These are phyloP conservation scores for Vitis hybrid DNA, from an alignment of 177 flowering plant species.

Conservation along the genomic window DNA sequence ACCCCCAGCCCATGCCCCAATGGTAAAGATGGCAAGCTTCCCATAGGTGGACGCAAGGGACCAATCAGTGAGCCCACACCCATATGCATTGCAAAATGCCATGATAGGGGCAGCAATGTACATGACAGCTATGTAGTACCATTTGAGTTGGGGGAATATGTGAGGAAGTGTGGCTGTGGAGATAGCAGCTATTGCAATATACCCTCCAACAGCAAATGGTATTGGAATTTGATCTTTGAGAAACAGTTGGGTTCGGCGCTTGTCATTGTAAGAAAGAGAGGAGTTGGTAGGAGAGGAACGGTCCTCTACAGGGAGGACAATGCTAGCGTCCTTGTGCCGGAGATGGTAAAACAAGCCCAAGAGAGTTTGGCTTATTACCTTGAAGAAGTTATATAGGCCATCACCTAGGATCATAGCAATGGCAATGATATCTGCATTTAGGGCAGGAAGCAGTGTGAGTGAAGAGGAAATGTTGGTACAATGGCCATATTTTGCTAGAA, in stretches of 20 bases:
- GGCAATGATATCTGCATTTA: slow-evolving; percentile 21
- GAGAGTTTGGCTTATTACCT: slow-evolving; percentile 21
- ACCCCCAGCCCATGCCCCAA: slow-evolving; percentile 29
- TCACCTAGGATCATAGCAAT: slow-evolving; percentile 30
- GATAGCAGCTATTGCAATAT: slow-evolving; percentile 18
- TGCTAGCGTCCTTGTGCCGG: background rate
- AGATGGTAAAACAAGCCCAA: slow-evolving; percentile 10
- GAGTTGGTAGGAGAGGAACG: background rate
- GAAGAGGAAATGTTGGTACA: too few relatives aligned
- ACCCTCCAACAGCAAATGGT: slow-evolving; percentile 22
- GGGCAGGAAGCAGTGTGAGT: background rate
- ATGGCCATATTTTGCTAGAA: too few relatives aligned
- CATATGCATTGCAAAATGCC: too few relatives aligned
- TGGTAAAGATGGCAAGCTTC: slow-evolving; percentile 4
- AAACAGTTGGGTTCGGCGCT: slow-evolving; percentile 18
- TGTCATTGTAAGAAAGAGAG: slow-evolving; percentile 15
- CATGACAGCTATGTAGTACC: too few relatives aligned
- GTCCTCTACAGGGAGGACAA: slow-evolving; percentile 4
- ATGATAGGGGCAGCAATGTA: too few relatives aligned
- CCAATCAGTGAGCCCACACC: too few relatives aligned
- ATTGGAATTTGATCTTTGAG: slow-evolving; percentile 28
- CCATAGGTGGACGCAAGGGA: too few relatives aligned
- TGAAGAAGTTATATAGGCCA: slow-evolving; percentile 27
- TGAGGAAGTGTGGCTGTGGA: slow-evolving; percentile 1
- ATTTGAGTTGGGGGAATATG: too few relatives aligned